These are phyloP conservation scores for Phytopythium ostracodes DNA, from an alignment of 352 stramenopile genomes.

Conservation along the genomic window DNA sequence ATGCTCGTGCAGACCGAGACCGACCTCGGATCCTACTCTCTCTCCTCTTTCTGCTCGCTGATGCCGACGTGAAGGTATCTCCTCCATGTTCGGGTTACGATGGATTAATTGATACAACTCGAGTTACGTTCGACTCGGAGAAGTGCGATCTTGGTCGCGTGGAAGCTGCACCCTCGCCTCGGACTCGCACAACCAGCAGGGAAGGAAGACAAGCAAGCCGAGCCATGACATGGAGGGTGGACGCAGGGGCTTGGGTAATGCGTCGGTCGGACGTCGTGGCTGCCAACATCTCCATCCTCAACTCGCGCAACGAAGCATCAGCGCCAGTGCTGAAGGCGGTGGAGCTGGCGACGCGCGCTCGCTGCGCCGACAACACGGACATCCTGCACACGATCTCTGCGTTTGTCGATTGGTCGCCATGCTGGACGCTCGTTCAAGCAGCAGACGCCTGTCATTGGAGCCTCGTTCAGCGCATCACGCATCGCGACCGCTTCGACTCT, in stretches of 20 bases:
- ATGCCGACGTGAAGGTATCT: no score
- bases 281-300: not conserved
- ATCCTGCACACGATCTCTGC: constrained; percentile 17
- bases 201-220: not conserved
- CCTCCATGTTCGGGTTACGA: no score
- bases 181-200: not conserved
- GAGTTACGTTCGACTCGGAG: not conserved
- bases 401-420: constrained; percentile 20
- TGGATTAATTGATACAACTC: not conserved
- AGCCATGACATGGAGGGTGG: not conserved
- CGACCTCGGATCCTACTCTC: no score
- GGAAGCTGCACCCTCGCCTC: not conserved
- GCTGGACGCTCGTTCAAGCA: constrained; percentile 17
- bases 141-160: not conserved
- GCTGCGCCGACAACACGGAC: constrained; percentile 1
- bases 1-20: not conserved
- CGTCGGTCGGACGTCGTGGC: not conserved
- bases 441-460: constrained; percentile 8
- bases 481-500: constrained; percentile 1
- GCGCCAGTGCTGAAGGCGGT: not conserved
- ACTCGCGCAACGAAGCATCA: not conserved
- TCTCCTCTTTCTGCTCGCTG: no score
- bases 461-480: constrained; percentile 19
- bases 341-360: not conserved
- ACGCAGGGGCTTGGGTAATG: not conserved